Evolutionary conservation across 2,329 filamentous ascomycete species (phyloP).

Genomic region (Metarhizium rileyi): DNA sequence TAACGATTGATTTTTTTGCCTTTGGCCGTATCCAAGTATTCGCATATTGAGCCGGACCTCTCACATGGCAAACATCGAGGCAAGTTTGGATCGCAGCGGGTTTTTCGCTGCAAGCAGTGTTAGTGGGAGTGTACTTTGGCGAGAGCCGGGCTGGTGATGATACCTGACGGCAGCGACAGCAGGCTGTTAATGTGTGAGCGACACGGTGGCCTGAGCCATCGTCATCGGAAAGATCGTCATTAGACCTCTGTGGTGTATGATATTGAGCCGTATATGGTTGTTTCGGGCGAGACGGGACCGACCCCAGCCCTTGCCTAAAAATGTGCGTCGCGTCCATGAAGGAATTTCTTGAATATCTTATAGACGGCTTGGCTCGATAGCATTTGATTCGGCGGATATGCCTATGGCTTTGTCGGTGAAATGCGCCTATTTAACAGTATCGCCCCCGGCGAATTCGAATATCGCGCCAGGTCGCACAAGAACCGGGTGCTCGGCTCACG

Average conservation of each 20-base stretch:
- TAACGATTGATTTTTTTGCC: constrained; percentile 77
- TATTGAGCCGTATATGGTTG: constrained; percentile 22
- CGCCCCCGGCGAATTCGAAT: background rate
- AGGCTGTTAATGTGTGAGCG: constrained; percentile 71
- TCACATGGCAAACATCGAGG: constrained; percentile 90
- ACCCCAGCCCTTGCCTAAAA: constrained; percentile 48
- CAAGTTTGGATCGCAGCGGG: constrained; percentile 84
- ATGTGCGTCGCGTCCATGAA: constrained; percentile 50
- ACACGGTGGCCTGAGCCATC: constrained; percentile 51
- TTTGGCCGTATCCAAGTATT: constrained; percentile 88
- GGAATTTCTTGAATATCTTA: background rate
- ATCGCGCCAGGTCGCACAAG: background rate
- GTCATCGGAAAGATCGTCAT: constrained; percentile 35
- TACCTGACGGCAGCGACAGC: constrained; percentile 71
- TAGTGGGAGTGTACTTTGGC: constrained; percentile 7
- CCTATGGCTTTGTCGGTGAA: background rate
- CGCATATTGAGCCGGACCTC: constrained; percentile 80
- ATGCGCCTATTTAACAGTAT: background rate
- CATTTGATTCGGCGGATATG: background rate
- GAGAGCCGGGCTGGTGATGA: constrained; percentile 4
- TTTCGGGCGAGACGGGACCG: constrained; percentile 29
- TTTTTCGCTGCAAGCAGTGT: constrained; percentile 62
- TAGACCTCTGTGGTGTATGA: constrained; percentile 18
- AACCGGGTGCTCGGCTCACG: background rate
- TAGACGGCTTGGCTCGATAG: background rate